These are phyloP conservation scores for Macroventuria anomochaeta DNA, from an alignment of 2,329 filamentous ascomycete species.

Conservation along the genomic window DNA sequence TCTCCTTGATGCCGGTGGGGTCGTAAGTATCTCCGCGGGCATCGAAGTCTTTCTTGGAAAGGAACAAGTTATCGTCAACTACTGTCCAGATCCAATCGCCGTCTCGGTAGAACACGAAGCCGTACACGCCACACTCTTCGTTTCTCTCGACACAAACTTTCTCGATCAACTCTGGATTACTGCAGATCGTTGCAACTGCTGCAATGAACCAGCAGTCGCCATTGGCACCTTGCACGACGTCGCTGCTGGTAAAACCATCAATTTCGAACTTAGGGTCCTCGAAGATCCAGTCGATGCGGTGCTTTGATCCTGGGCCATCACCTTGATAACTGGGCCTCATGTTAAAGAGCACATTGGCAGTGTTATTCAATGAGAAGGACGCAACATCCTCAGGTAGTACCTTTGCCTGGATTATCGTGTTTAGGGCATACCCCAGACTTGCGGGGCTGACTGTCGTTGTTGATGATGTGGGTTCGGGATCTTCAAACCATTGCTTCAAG, in stretches of 20 bases:
- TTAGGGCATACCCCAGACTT: slow-evolving; percentile 31
- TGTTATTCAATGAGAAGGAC: slow-evolving; percentile 48
- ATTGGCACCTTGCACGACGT: slow-evolving; percentile 77
- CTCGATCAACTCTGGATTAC: slow-evolving; percentile 73
- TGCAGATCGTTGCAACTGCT: slow-evolving; percentile 76
- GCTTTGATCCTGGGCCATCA: slow-evolving; percentile 21
- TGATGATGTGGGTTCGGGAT: slow-evolving; percentile 58
- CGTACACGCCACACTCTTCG: slow-evolving; percentile 78
- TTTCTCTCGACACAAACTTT: slow-evolving; percentile 75
- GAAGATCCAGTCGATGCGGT: slow-evolving; percentile 70
- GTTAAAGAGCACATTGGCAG: slow-evolving; percentile 65
- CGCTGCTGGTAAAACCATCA: slow-evolving; percentile 75
- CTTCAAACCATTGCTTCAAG: slow-evolving; percentile 51
- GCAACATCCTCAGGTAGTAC: slow-evolving; percentile 29
- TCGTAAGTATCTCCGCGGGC: slow-evolving; percentile 72
- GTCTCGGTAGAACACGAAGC: slow-evolving; percentile 78
- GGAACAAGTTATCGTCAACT: slow-evolving; percentile 86
- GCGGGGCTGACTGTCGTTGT: slow-evolving; percentile 18
- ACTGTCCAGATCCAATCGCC: slow-evolving; percentile 82
- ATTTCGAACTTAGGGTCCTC: slow-evolving; percentile 77
- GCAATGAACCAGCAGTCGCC: slow-evolving; percentile 90
- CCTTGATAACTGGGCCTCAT: background rate
- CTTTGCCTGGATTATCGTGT: slow-evolving; percentile 32
- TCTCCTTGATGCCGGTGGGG: slow-evolving; percentile 64
- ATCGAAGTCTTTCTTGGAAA: slow-evolving; percentile 79